Conservation (phyloP, 352 stramenopile genomes). For the Nothophytophthora sp. region DNA sequence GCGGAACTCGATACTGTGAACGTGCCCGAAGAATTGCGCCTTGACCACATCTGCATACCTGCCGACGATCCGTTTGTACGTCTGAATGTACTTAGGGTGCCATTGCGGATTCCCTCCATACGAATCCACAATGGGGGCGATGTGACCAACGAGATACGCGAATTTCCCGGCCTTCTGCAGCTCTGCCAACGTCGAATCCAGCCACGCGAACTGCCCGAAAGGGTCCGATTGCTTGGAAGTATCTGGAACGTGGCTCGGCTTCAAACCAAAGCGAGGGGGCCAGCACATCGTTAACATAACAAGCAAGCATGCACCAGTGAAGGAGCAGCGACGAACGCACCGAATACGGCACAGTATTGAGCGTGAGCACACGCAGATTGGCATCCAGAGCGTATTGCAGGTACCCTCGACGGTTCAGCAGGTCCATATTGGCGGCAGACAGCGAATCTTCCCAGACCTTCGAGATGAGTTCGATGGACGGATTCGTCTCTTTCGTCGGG, state of each 20-base stretch:
- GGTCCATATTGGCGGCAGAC: constrained; percentile 52
- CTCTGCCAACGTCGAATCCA: constrained; percentile 69
- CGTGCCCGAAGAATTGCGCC: constrained; percentile 92
- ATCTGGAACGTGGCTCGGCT: constrained; percentile 79
- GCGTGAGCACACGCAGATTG: constrained; percentile 68
- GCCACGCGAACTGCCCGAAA: constrained; percentile 91
- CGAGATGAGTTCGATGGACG: constrained; percentile 67
- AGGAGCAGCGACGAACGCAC: constrained; percentile 33
- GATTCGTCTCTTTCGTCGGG: constrained; percentile 48
- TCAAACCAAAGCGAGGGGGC: constrained; percentile 1
- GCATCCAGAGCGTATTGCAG: constrained; percentile 64
- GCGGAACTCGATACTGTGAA: constrained; percentile 93
- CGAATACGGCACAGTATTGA: constrained; percentile 89
- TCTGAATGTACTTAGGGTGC: constrained; percentile 82
- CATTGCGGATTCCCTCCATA: constrained; percentile 90
- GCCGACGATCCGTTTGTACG: constrained; percentile 83
- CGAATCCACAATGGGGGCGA: constrained; percentile 91
- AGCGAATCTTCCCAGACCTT: constrained; percentile 62
- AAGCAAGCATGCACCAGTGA: not conserved
- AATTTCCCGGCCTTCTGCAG: constrained; percentile 51
- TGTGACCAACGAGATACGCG: constrained; percentile 91
- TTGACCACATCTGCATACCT: constrained; percentile 79
- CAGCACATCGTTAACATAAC: constrained; percentile 2
- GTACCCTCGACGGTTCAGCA: constrained; percentile 68
- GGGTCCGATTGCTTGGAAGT: constrained; percentile 77